Percentiles rank a stretch among this genome's conserved stretches.
phyloP scores from a whole-genome alignment of 306 rosid species.

The Rosa rugosa region DNA sequence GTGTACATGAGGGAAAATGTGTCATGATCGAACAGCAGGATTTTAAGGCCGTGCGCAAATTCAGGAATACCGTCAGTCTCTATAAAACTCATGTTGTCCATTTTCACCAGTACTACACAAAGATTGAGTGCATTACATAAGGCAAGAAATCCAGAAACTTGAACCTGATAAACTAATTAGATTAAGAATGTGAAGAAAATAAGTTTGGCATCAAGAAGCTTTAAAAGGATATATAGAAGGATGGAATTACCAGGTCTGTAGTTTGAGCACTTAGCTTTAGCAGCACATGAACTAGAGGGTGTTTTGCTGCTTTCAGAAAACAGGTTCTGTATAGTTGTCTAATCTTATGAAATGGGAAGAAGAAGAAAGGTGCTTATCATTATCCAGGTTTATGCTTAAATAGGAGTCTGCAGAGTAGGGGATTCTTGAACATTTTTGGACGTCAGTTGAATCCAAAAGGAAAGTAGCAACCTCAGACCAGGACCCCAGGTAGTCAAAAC shows the following conservation, averaged over 20 bases:
- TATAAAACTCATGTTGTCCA: conserved; percentile 1
- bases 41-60: conserved; percentile 38
- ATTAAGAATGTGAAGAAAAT: background rate
- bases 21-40: conserved; percentile 48
- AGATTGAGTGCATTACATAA: background rate
- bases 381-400: background rate
- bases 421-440: background rate
- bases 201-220: background rate
- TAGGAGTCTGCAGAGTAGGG: background rate
- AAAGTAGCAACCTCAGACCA: background rate
- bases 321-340: background rate
- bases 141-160: background rate
- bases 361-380: background rate
- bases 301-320: background rate
- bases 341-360: background rate
- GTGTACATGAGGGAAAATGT: conserved; percentile 25
- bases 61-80: conserved; percentile 22
- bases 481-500: background rate
- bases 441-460: background rate
- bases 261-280: background rate
- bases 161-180: background rate
- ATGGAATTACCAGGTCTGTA: background rate
- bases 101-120: background rate
- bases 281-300: background rate
- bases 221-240: background rate